These are phyloP conservation scores for Penicillium frequentans DNA, from an alignment of 2,329 filamentous ascomycete species.

Conservation along the genomic window DNA sequence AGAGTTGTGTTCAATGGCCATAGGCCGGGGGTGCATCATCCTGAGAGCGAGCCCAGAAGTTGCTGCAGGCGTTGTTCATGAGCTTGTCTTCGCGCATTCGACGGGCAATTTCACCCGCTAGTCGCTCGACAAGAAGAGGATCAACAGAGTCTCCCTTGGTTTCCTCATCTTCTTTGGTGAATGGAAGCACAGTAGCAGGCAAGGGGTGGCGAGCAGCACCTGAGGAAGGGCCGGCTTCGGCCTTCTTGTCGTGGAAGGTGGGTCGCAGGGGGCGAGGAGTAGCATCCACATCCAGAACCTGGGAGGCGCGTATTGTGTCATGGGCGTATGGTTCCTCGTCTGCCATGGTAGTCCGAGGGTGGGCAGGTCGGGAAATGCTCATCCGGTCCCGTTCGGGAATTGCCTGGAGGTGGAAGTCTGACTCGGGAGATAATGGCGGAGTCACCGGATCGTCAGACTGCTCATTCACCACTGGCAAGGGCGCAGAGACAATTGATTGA, in stretches of 20 bases:
- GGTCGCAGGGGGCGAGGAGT: constrained; percentile 30
- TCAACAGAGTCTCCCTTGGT: constrained; percentile 42
- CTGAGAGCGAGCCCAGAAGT: constrained; percentile 39
- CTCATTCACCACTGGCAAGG: constrained; percentile 61
- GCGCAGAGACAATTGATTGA: constrained; percentile 53
- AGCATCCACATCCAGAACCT: constrained; percentile 30
- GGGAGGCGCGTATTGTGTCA: constrained; percentile 19
- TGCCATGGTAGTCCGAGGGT: constrained; percentile 21
- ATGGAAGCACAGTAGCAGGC: constrained; percentile 37
- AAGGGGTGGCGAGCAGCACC: constrained; percentile 24
- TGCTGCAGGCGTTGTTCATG: constrained; percentile 33
- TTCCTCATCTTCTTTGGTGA: constrained; percentile 30
- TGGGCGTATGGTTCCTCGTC: constrained; percentile 29
- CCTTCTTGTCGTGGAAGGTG: constrained; percentile 30
- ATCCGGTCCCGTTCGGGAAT: constrained; percentile 36
- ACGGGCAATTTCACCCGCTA: constrained; percentile 83
- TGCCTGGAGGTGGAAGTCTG: constrained; percentile 30
- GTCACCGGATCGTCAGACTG: constrained; percentile 56
- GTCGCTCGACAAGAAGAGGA: constrained; percentile 57
- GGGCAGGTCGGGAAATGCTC: constrained; percentile 28
- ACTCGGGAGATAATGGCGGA: constrained; percentile 50
- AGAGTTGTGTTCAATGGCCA: constrained; percentile 34
- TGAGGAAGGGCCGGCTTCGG: constrained; percentile 28
- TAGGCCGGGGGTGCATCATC: constrained; percentile 47
- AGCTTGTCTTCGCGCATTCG: constrained; percentile 84